These are phyloP conservation scores for Dendrobium catenatum DNA, from an alignment of 106 monocot species.

Conservation along the genomic window DNA sequence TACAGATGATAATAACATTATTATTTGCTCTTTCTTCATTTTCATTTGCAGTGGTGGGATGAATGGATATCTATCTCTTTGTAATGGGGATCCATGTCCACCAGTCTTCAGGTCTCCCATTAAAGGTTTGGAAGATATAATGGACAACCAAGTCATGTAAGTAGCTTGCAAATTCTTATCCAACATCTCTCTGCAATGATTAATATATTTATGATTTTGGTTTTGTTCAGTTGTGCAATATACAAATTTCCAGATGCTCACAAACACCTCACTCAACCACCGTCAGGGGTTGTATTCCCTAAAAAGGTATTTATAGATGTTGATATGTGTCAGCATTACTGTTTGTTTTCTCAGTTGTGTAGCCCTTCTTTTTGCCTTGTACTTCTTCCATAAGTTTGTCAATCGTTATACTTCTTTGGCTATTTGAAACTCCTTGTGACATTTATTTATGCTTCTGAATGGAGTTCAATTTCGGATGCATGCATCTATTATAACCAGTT, in stretches of 20 bases:
- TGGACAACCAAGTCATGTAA: slow-evolving; percentile 98
- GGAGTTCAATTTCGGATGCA: not conserved
- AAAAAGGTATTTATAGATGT: slow-evolving; percentile 54
- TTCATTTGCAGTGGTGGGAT: slow-evolving; percentile 77
- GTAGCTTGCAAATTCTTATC: slow-evolving; percentile 1
- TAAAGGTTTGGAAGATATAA: slow-evolving; percentile 78
- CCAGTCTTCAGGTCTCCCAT: slow-evolving; percentile 94
- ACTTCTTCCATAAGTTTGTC: not conserved
- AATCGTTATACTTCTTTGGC: not conserved
- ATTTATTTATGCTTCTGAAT: not conserved
- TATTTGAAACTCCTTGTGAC: not conserved
- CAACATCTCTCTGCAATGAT: not conserved
- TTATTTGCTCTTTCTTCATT: not conserved
- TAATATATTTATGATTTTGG: slow-evolving; percentile 12
- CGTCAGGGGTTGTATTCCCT: slow-evolving; percentile 72
- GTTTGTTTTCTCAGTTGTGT: not conserved
- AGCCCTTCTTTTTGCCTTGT: not conserved
- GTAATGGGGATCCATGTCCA: slow-evolving; percentile 89
- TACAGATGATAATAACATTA: not conserved
- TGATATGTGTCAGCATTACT: not conserved
- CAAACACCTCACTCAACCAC: slow-evolving; percentile 68
- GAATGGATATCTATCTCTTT: slow-evolving; percentile 88
- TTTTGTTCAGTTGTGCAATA: slow-evolving; percentile 66
- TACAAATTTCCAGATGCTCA: slow-evolving; percentile 94
- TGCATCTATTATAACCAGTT: not conserved